Evolutionary conservation across 2,329 filamentous ascomycete genomes (phyloP), one percentile per base, ranked within the genome.

Genomic region (Cercospora janseana): DNA sequence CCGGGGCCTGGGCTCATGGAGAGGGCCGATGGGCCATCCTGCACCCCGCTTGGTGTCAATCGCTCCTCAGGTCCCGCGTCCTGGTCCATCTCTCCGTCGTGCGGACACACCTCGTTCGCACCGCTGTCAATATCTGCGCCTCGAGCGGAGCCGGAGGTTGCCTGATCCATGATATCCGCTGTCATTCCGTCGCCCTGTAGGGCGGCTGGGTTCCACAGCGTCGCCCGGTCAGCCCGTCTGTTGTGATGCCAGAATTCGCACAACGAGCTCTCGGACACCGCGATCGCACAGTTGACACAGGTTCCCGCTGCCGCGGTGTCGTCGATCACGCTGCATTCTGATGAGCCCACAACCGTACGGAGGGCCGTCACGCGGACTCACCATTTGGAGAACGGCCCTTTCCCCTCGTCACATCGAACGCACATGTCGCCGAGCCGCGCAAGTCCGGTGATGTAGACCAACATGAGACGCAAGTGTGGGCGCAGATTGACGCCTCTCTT

Each of bases 181-280:
- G 20, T 23, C 16, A 10, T 12, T 37, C 9, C 12, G 9, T 16
- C 21, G 4, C 29, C 18, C 20, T 34, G 15, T n/a, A 35, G n/a
- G 18, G 20, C 23, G 5, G 16, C 44, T 8, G 44, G 32, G 7
- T 38, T 27, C 44, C 44, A 27, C n/a, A 46, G 16, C 9, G 20
- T 27, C 21, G 44, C 31, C 15, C 29, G 16, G 7, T 21, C 9
- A 10, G 28, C 18, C 15, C 29, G 10, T 18, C 29, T 18, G 37
- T 46, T 27, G 43, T 46, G 43, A 7, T 43, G 40, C 40, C 40
- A 43, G 16, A 23, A 43, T 16, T 43, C n/a, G 15, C 40, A 43
- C 2, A 6, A 10, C 3, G 40, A 43, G 9, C 21, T 43, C 1
- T 43, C 40, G 2, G 40, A 43, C 7, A 43, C 23, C 24, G 40